Conservation (phyloP, 352 stramenopile species). For the Pythium rhizo-oryzae region DNA sequence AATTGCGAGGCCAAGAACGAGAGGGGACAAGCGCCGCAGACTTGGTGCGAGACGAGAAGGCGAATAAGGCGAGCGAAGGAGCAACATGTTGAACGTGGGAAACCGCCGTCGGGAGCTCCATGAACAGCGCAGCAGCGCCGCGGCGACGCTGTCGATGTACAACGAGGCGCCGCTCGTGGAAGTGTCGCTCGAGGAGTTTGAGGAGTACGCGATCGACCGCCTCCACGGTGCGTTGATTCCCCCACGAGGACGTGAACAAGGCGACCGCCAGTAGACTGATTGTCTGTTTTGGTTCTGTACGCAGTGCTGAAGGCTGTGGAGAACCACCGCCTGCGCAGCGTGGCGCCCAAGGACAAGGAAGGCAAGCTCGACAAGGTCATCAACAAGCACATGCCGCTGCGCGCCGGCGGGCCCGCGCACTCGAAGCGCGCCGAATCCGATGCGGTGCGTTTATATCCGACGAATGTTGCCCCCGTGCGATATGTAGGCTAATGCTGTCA, state of each 20-base stretch:
- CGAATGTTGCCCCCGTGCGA: too few relatives aligned
- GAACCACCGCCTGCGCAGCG: slow-evolving; percentile 80
- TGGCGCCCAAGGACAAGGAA: slow-evolving; percentile 74
- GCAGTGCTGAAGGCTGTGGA: slow-evolving; percentile 85
- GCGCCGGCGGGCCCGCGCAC: slow-evolving; percentile 36
- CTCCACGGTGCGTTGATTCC: slow-evolving; percentile 90
- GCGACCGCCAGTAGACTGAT: background rate
- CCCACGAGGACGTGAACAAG: too few relatives aligned
- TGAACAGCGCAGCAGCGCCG: slow-evolving; percentile 39
- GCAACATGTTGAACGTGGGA: slow-evolving; percentile 81
- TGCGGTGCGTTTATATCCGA: slow-evolving; percentile 38
- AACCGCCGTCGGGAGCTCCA: slow-evolving; percentile 65
- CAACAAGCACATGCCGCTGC: slow-evolving; percentile 85
- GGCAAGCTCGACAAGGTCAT: slow-evolving; percentile 82
- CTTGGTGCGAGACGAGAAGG: background rate
- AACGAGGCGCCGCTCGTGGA: slow-evolving; percentile 92
- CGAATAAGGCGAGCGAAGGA: background rate
- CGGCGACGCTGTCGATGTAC: slow-evolving; percentile 93
- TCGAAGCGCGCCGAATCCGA: slow-evolving; percentile 65
- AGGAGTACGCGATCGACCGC: slow-evolving; percentile 96
- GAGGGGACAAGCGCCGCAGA: background rate
- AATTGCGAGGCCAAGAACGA: background rate
- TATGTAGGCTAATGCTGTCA: too few relatives aligned
- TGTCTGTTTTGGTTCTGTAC: background rate
- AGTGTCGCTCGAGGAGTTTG: slow-evolving; percentile 98